These are phyloP conservation scores for Populus nigra DNA, from an alignment of 345 rosid species.

Conservation along the genomic window DNA sequence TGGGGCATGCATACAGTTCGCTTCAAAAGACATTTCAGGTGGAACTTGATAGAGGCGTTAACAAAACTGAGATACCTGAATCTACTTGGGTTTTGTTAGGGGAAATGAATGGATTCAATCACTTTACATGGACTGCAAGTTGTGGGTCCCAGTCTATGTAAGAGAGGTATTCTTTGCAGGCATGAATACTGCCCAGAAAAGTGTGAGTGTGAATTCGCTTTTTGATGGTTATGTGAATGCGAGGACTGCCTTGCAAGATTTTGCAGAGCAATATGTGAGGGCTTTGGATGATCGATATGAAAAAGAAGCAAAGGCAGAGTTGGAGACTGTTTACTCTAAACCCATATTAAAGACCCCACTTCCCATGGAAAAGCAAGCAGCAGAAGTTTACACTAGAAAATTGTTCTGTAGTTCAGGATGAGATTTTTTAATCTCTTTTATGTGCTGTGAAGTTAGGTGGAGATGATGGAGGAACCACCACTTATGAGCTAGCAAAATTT, in stretches of 20 bases:
- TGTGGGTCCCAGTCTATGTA: constrained; percentile 29
- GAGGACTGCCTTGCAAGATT: constrained; percentile 27
- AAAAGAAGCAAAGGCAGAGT: constrained; percentile 26
- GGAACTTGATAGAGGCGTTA: constrained; percentile 28
- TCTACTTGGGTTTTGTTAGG: constrained; percentile 31
- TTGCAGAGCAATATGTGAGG: constrained; percentile 30
- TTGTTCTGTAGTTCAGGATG: constrained; percentile 32
- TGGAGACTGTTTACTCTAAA: constrained; percentile 30
- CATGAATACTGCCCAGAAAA: constrained; percentile 19
- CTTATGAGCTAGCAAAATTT: constrained; percentile 31
- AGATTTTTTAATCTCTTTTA: constrained; percentile 33
- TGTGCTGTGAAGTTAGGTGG: constrained; percentile 24
- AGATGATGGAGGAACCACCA: constrained; percentile 14
- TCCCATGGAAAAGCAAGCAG: constrained; percentile 40
- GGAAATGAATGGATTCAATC: constrained; percentile 36
- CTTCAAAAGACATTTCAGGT: constrained; percentile 31
- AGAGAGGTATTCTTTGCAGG: constrained; percentile 36
- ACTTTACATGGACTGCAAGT: constrained; percentile 26
- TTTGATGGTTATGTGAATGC: constrained; percentile 38
- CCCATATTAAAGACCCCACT: constrained; percentile 31
- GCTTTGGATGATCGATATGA: constrained; percentile 27
- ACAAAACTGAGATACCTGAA: constrained; percentile 29
- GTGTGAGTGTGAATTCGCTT: constrained; percentile 30
- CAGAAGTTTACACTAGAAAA: constrained; percentile 27
- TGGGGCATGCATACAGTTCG: constrained; percentile 21